phyloP scores from a whole-genome alignment of 176 grass and related monocot species.

The Thinopyrum elongatum region DNA sequence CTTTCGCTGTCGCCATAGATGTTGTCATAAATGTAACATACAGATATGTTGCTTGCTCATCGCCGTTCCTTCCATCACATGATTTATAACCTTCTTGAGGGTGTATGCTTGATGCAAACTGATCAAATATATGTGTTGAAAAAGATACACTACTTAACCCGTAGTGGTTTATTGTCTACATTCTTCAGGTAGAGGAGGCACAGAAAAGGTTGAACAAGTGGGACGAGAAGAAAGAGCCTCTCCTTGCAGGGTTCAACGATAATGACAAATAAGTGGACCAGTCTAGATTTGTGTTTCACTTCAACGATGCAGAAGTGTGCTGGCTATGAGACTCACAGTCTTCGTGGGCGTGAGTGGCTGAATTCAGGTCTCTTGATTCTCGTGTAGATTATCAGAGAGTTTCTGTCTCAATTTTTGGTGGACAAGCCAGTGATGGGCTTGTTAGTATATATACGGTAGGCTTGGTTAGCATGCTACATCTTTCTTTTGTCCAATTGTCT shows the following conservation, averaged over 20 bases:
- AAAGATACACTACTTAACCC: background rate
- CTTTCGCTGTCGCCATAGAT: background rate
- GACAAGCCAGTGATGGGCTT: no score
- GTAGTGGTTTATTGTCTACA: background rate
- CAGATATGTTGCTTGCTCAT: background rate
- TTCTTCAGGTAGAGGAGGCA: slow-evolving; percentile 70
- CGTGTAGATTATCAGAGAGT: no score
- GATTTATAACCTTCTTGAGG: no score
- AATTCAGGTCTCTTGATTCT: background rate
- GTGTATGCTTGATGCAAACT: background rate
- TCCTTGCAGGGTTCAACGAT: slow-evolving; percentile 17
- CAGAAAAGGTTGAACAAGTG: no score
- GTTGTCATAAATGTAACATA: background rate
- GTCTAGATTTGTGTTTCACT: background rate
- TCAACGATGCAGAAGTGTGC: background rate
- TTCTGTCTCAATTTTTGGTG: no score
- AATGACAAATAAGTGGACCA: background rate
- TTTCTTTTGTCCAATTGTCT: no score
- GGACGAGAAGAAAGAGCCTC: slow-evolving; percentile 65
- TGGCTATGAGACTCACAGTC: background rate
- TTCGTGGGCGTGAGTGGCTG: background rate
- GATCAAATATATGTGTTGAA: background rate
- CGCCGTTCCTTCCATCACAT: background rate
- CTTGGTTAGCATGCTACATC: no score
- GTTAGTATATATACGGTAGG: no score